Base-by-base conservation (phyloP, 352 stramenopile genomes). In the Elongisporangium prolatum region DNA sequence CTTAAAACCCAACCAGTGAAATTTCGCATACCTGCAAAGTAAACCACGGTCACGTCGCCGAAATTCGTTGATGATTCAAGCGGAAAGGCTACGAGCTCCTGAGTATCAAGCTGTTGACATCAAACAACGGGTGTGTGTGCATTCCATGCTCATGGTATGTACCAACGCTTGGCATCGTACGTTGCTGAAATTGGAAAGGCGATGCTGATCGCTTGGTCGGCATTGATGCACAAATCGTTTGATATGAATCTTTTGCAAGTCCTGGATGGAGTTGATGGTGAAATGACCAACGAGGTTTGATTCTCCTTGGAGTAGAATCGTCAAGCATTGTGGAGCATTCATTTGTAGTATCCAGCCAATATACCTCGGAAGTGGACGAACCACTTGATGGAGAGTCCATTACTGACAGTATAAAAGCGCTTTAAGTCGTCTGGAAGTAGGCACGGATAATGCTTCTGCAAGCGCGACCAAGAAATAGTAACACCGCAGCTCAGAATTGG, bases 361-460 rank as follows among this genome's bases (percentile, higher is more conserved):
- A 6, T 25, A 85, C 78, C 74, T 28, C 67, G 68, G 57, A 91
- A 81, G 25, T 57, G 56, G 2, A 67, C 74, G 57, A 84, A 89
- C 84, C 84, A 93, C 60, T 89, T 90, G 52, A 89, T 63, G 0
- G 75, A 82, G 18, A 93, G 49, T 8, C 84, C 84, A 50, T 93
- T 93, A 21, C 75, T 71, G 60, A 85, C 71, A 8, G 59, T 75
- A 49, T 85, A 88, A 58, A 91, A 93, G 21, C 69, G 77, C 60
- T 75, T 83, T 55, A 93, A 64, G 59, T 91, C 80, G 8, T 84
- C 66, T 20, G 84, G 84, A 34, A 93, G 63, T 8, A 66, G 22
- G 50, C 66, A 72, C 0, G 81, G 77, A 16, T 70, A 69, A 50
- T 93, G 80, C 65, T 88, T 87, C 69, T 90, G 44, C 34, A 34